A percentile compares a stretch with the other conserved stretches of the same genome.
Conservation (phyloP, 2,329 filamentous ascomycete species). For the Xylariaceae sp. region DNA sequence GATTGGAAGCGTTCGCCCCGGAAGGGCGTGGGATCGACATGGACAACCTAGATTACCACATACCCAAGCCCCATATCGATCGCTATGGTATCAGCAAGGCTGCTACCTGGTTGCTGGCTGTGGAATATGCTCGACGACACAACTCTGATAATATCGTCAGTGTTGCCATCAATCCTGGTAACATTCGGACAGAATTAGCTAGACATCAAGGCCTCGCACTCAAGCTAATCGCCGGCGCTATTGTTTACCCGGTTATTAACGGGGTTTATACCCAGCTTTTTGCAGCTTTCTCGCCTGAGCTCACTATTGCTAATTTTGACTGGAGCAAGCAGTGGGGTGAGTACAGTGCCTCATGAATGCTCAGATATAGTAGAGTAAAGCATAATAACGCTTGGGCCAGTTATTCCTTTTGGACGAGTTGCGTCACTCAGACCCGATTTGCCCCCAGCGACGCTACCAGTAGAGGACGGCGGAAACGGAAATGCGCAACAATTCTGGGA, state of each 20-base stretch:
- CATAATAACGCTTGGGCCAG: not conserved
- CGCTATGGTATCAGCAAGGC: constrained; percentile 17
- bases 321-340: constrained; percentile 7
- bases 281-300: constrained; percentile 10
- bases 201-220: constrained; percentile 2
- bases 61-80: not conserved
- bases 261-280: constrained; percentile 14
- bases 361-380: not conserved
- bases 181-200: not conserved
- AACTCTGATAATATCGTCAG: constrained; percentile 7
- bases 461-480: not conserved
- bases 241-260: constrained; percentile 8
- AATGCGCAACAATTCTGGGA: constrained; percentile 5
- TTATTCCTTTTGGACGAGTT: constrained; percentile 7
- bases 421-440: not conserved
- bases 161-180: constrained; percentile 13
- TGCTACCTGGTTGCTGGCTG: not conserved
- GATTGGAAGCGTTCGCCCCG: not conserved
- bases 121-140: constrained; percentile 9
- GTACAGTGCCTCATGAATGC: not conserved
- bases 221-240: not conserved
- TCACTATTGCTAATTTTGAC: not conserved
- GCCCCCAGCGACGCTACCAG: not conserved
- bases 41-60: constrained; percentile 7
- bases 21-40: not conserved